phyloP scores from a whole-genome alignment of 768 basidiomycete species.

The Lactarius trivialis region DNA sequence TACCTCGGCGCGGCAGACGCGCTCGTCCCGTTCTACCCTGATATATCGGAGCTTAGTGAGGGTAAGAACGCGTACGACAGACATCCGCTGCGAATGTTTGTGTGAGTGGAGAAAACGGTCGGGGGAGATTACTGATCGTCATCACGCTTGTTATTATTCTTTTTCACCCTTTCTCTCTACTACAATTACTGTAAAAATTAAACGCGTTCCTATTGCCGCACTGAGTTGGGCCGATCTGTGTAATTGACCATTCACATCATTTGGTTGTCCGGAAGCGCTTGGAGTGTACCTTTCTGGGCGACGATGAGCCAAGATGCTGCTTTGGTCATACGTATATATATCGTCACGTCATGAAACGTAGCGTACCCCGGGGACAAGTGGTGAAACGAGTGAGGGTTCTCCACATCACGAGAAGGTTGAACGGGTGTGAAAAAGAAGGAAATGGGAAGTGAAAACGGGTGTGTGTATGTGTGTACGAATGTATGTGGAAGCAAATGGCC shows the following conservation, averaged over 20 bases:
- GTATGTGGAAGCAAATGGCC: background rate
- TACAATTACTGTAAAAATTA: conserved; percentile 8
- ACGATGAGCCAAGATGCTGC: background rate
- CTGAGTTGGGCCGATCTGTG: background rate
- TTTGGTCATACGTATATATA: background rate
- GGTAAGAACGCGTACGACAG: conserved; percentile 83
- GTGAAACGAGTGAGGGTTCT: background rate
- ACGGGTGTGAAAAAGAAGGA: background rate
- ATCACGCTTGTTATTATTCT: background rate
- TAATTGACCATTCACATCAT: background rate
- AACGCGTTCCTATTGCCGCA: background rate
- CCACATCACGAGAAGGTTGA: background rate
- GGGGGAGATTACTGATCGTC: background rate
- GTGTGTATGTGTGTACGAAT: background rate
- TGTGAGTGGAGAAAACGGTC: conserved; percentile 34
- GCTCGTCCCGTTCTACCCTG: conserved; percentile 92
- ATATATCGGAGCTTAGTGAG: conserved; percentile 84
- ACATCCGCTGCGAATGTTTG: conserved; percentile 77
- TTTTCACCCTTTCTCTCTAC: background rate
- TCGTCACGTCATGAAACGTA: background rate
- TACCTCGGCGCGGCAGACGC: conserved; percentile 89
- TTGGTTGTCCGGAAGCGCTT: background rate
- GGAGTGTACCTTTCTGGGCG: background rate
- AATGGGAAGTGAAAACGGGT: background rate
- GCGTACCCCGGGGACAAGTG: background rate